These are phyloP conservation scores for Eutypella sp. DNA, from an alignment of 2,329 filamentous ascomycete genomes.

Conservation along the genomic window DNA sequence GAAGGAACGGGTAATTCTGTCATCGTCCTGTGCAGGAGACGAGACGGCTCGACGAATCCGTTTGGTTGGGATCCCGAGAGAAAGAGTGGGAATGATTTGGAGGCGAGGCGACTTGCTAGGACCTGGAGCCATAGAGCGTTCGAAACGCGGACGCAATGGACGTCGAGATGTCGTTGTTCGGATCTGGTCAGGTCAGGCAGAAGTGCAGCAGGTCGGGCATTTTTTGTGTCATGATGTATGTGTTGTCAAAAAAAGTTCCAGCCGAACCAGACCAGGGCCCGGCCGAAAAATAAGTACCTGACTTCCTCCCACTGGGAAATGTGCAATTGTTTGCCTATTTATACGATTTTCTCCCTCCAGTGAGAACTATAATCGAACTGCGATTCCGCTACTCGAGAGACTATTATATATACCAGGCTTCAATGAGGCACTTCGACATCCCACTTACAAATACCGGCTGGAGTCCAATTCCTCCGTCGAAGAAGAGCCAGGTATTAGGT, in stretches of 20 bases:
- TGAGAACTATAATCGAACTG: too few species aligned
- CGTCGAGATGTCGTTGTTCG: neutral
- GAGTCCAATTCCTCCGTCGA: neutral
- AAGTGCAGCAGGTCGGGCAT: conserved; percentile 41
- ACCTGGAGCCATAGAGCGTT: conserved; percentile 1
- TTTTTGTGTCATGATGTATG: conserved; percentile 39
- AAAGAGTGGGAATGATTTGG: conserved; percentile 6
- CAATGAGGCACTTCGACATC: too few species aligned
- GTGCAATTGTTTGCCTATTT: too few species aligned
- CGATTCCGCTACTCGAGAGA: neutral
- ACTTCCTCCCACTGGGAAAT: conserved; percentile 1
- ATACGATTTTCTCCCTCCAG: neutral
- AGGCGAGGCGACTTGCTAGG: conserved; percentile 15
- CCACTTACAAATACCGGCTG: neutral
- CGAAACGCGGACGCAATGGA: too few species aligned
- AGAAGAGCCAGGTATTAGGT: neutral
- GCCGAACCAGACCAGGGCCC: conserved; percentile 10
- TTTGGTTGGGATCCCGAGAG: conserved; percentile 14
- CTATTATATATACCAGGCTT: too few species aligned
- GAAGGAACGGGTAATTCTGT: conserved; percentile 3
- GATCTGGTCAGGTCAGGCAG: conserved; percentile 36
- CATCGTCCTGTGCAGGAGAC: neutral
- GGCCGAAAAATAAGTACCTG: conserved; percentile 4
- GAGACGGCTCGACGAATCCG: conserved; percentile 7
- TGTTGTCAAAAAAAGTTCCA: conserved; percentile 42